These are phyloP conservation scores for Fagopyrum esculentum DNA, from an alignment of 148 eudicot genomes.

Conservation along the genomic window DNA sequence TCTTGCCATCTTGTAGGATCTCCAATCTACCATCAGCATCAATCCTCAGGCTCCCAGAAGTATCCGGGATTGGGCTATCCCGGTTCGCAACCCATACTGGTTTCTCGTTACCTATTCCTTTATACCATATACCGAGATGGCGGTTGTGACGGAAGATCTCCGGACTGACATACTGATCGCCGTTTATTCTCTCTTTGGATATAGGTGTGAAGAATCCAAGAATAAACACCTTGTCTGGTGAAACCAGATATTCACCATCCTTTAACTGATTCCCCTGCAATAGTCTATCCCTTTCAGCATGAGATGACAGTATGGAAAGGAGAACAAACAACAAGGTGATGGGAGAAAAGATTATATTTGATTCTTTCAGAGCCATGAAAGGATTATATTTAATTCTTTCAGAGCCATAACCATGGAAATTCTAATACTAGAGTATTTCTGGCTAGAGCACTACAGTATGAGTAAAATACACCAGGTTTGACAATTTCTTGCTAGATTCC, in stretches of 20 bases:
- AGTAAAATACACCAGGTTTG: too few relatives aligned
- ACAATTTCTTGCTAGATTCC: too few relatives aligned
- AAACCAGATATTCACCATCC: background rate
- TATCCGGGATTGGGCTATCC: background rate
- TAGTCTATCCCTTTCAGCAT: background rate
- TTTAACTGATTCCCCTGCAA: background rate
- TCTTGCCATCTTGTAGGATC: background rate
- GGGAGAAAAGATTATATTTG: too few relatives aligned
- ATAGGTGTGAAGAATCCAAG: background rate
- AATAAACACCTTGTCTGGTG: background rate
- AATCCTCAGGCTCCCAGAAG: background rate
- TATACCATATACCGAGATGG: background rate
- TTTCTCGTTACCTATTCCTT: background rate
- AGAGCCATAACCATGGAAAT: too few relatives aligned
- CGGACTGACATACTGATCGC: background rate
- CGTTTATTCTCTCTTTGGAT: background rate
- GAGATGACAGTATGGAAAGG: background rate
- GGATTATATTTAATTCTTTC: too few relatives aligned
- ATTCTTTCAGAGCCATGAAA: too few relatives aligned
- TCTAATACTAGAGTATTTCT: too few relatives aligned
- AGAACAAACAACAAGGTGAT: too few relatives aligned
- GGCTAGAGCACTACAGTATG: too few relatives aligned
- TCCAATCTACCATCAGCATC: background rate
- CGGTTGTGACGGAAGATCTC: slow-evolving; percentile 1
- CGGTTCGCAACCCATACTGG: slow-evolving; percentile 5